Base-by-base conservation (phyloP, 2,329 filamentous ascomycete genomes). In the Aspergillus candidus region DNA sequence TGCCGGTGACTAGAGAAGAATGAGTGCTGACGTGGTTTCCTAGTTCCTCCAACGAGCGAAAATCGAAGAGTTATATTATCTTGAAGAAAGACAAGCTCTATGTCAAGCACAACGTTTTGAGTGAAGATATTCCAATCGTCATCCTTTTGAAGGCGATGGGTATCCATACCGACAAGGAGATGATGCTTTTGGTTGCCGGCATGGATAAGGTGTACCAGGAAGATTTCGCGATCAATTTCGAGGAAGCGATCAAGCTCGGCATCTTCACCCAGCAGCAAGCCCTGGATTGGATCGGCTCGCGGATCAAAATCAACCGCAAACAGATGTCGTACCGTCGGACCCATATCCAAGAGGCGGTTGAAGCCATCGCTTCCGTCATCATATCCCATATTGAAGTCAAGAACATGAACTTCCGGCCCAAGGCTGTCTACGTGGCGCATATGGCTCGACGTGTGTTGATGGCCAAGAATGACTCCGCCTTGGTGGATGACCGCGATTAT, bases 371-470 rank as follows among this genome's bases (percentile, higher is more conserved):
- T 13, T 91, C 89, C 58, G 85, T 97, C 43, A 86, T 98, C 50
- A 88, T 98, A 48, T 91, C 93, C 6, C 93, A 98, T 57, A 90
- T 98, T 27, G 85, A 89, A 4, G 90, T 98, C 32, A 80, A 88
- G 55, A 88, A 88, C 36, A 79, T 95, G 55, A 90, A 98, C 61
- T 97, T 97, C 66, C 83, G 93, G 44, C 90, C 91, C n/a, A 98
- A 98, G 64, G 90, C 91, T 15, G 79, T 97, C 7, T 98, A 97
- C 59, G 82, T 98, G 43, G 91, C 91, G 38, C 88, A 95, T 73
- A 98, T 98, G 93, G 88, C 89, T 22, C 84, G 93, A n/a, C 81
- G 90, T 65, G 90, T 97, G 3, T 71, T 98, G 38, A 95, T 97
- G 86, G 90, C 90, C 2, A 84, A 89, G 60, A 86, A 93, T 47